Conservation (phyloP, 2,329 filamentous ascomycete species). For the Nigrograna mackinnonii region DNA sequence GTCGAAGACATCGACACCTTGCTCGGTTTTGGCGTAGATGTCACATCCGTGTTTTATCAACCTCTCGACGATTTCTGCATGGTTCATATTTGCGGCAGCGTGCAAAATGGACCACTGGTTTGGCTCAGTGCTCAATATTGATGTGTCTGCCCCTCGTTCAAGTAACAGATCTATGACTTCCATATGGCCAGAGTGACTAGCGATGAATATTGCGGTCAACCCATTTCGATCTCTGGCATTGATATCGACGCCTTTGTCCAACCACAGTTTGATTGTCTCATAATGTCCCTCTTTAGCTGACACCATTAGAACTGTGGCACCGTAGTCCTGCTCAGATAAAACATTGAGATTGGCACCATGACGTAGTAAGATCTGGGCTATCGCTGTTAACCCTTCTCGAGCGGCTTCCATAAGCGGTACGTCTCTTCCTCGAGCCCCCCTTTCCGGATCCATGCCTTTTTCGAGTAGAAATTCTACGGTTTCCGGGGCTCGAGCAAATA, state of each 20-base stretch:
- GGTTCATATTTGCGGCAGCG: slow-evolving; percentile 15
- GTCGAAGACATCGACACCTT: slow-evolving; percentile 13
- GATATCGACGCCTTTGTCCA: slow-evolving; percentile 15
- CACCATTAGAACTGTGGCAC: slow-evolving; percentile 17
- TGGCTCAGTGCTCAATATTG: slow-evolving; percentile 9
- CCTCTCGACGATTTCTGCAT: slow-evolving; percentile 12
- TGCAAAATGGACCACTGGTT: slow-evolving; percentile 14
- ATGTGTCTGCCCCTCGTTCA: slow-evolving; percentile 18
- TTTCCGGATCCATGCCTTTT: slow-evolving; percentile 18
- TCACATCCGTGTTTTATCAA: slow-evolving; percentile 16
- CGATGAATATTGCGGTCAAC: slow-evolving; percentile 11
- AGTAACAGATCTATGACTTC: slow-evolving; percentile 19
- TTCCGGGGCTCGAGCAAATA: slow-evolving; percentile 12
- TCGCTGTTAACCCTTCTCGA: slow-evolving; percentile 13
- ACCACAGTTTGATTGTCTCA: slow-evolving; percentile 15
- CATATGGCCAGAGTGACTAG: slow-evolving; percentile 14
- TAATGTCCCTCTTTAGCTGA: slow-evolving; percentile 16
- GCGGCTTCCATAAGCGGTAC: slow-evolving; percentile 26
- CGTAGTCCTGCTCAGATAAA: slow-evolving; percentile 8
- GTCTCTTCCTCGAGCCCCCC: slow-evolving; percentile 11
- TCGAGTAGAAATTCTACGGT: slow-evolving; percentile 18
- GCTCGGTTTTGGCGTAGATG: slow-evolving; percentile 1
- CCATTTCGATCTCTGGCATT: slow-evolving; percentile 6
- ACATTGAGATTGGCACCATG: slow-evolving; percentile 20
- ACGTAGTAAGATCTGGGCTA: slow-evolving; percentile 18